Conservation (phyloP, 345 rosid species). For the Eucalyptus virginea region DNA sequence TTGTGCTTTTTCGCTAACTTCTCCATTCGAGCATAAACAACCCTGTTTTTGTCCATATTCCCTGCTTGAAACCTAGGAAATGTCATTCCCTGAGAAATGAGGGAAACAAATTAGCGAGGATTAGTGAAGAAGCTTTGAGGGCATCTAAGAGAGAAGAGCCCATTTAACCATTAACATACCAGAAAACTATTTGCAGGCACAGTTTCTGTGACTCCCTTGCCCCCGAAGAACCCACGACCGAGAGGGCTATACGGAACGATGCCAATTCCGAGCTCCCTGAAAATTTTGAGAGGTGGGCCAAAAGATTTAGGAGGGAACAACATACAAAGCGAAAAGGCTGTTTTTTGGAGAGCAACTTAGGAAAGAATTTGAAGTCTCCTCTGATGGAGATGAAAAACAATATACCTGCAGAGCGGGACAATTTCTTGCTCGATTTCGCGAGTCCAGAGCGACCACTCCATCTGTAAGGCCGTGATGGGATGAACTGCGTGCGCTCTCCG, state of each 20-base stretch:
- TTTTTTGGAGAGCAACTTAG: neutral
- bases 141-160: neutral
- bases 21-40: conserved; percentile 4
- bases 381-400: neutral
- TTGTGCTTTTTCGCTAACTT: conserved; percentile 7
- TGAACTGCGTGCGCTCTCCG: conserved; percentile 36
- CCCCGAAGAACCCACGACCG: neutral
- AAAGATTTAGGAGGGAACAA: neutral
- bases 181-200: neutral
- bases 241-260: neutral
- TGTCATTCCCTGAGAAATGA: neutral
- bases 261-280: conserved; percentile 1
- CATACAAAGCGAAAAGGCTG: neutral
- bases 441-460: conserved; percentile 33
- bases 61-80: conserved; percentile 16
- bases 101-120: neutral
- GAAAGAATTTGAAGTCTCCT: neutral
- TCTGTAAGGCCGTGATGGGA: conserved; percentile 33
- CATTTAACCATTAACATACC: neutral
- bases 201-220: neutral
- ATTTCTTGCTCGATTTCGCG: conserved; percentile 40
- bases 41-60: conserved; percentile 11
- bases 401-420: conserved; percentile 35
- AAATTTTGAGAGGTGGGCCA: neutral
- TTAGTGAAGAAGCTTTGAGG: neutral